These are phyloP conservation scores for Fusarium sp. DNA, from an alignment of 2,329 filamentous ascomycete species.

Conservation along the genomic window DNA sequence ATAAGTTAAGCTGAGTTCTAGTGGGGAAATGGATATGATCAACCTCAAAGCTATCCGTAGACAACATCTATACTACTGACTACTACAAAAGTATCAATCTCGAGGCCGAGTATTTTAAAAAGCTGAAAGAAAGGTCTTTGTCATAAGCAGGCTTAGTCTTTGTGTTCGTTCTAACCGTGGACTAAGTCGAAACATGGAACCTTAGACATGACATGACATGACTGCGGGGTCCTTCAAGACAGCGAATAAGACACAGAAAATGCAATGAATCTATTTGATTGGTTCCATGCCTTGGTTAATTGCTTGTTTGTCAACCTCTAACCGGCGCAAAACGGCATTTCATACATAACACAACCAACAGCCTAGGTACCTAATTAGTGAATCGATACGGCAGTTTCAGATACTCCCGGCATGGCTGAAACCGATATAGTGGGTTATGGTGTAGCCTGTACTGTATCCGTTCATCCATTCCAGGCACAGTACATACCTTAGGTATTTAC, in stretches of 20 bases:
- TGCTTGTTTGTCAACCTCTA: not conserved
- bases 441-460: not conserved
- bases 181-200: not conserved
- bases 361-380: not conserved
- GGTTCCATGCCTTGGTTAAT: not conserved
- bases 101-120: not conserved
- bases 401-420: not conserved
- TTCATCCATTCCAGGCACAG: not conserved
- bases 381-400: constrained; percentile 15
- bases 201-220: constrained; percentile 15
- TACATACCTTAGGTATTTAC: not conserved
- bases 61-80: not conserved
- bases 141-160: not conserved
- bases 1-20: constrained; percentile 19
- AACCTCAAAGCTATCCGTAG: not conserved
- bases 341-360: not conserved
- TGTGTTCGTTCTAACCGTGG: not conserved
- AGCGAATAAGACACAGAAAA: constrained; percentile 15
- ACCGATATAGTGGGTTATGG: not conserved
- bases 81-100: not conserved
- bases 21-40: constrained; percentile 12
- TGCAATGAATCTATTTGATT: not conserved
- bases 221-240: constrained; percentile 24
- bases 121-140: not conserved
- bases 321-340: not conserved